Evolutionary conservation across 306 rosid genomes (phyloP), one percentile per base, ranked within the genome.

Genomic region (Quercus berberidifolia): DNA sequence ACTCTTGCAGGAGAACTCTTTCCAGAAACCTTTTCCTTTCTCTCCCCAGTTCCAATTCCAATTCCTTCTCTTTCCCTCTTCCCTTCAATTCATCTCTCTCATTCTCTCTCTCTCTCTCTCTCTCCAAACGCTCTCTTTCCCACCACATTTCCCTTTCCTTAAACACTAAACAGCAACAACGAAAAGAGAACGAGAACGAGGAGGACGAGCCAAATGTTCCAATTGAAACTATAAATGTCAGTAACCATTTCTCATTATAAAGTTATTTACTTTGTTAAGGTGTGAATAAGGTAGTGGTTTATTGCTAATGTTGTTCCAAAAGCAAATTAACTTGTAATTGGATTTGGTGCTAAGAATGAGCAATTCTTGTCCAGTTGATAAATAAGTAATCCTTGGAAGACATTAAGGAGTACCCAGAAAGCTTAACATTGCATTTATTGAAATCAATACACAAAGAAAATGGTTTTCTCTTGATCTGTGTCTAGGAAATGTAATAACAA

Each of bases 161-260:
- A 14, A 68, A 26, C 60, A 60, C 76, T 20, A 59, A 17, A 17
- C 76, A 13, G 55, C 57, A 55, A 11, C 73, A 20, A 41, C 26
- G 46, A 41, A 41, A 41, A 41, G 46, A 41, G 11, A 41, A 41
- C 11, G 46, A 8, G 12, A 41, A 41, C 12, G 46, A 41, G 46
- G 97, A 89, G 30, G 99, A 89, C 46, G 97, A 87, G 86, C 82
- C 74, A 30, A 68, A 12, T 83, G 88, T 81, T 43, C 56, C 54
- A 68, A 81, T 71, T 74, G 86, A 78, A 74, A 21, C 85, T 23
- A 79, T 69, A 86, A 86, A 74, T 70, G 92, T 91, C 73, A 86
- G 97, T 84, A 20, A 76, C 11, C 11, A 41, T 41, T 41, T 41
- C 46, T 41, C 46, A 41, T 41, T 41, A 8, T 41, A 41, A 41